A percentile compares a stretch with the other conserved stretches of the same genome.
phyloP scores from a whole-genome alignment of 495 filamentous ascomycete species.

The Aspergillus egyptiacus region DNA sequence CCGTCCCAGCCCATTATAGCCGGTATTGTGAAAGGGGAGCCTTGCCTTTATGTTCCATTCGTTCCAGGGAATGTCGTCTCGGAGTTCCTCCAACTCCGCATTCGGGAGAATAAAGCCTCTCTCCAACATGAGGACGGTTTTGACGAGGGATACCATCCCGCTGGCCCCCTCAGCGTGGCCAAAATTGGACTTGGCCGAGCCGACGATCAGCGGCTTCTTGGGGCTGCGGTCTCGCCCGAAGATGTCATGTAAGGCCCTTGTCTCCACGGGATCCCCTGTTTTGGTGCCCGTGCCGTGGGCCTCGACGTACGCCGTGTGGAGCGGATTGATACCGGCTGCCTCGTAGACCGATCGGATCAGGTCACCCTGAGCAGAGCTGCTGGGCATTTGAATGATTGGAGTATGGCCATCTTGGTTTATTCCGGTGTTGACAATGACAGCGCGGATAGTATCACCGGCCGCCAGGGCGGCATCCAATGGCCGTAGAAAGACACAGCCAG shows the following conservation, averaged over 20 bases:
- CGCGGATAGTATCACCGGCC: slow-evolving; percentile 38
- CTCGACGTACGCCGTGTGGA: slow-evolving; percentile 22
- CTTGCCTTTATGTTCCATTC: too few species aligned
- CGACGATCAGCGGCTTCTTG: slow-evolving; percentile 13
- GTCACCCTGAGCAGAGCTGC: slow-evolving; percentile 11
- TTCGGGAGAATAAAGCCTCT: slow-evolving; percentile 32
- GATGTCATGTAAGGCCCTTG: slow-evolving; percentile 34
- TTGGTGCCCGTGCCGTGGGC: slow-evolving; percentile 37
- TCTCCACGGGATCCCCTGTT: slow-evolving; percentile 37
- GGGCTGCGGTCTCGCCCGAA: slow-evolving; percentile 20
- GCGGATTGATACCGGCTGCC: slow-evolving; percentile 15
- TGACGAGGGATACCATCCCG: slow-evolving; percentile 36
- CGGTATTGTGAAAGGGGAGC: too few species aligned
- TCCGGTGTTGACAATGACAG: slow-evolving; percentile 34
- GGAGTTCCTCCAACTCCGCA: slow-evolving; percentile 26
- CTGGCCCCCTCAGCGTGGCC: slow-evolving; percentile 43
- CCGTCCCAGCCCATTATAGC: too few species aligned
- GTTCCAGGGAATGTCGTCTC: too few species aligned
- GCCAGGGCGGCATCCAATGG: slow-evolving; percentile 30
- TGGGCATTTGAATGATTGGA: slow-evolving; percentile 25
- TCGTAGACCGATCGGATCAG: slow-evolving; percentile 22
- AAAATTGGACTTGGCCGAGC: slow-evolving; percentile 34
- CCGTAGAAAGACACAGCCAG: slow-evolving; percentile 38
- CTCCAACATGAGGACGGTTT: slow-evolving; percentile 29
- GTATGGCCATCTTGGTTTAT: slow-evolving; percentile 33